Evolutionary conservation across 139 green algal genomes (phyloP).

Genomic region (Volvox reticuliferus): DNA sequence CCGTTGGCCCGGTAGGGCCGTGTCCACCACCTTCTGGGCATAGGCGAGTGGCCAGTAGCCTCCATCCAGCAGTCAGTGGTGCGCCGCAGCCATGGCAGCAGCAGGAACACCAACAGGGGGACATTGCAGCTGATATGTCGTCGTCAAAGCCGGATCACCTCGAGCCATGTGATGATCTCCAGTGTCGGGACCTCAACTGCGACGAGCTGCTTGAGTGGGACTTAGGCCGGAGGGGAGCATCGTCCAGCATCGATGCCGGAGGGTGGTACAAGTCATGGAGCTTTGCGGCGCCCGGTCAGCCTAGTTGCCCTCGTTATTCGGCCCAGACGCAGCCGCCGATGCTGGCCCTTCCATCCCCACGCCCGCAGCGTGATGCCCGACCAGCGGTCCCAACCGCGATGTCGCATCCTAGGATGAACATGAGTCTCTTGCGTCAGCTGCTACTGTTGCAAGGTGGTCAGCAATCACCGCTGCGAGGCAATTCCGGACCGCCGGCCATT

Average conservation of each 20-base stretch:
- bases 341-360: neutral
- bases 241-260: neutral
- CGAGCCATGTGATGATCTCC: too few relatives aligned
- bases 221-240: neutral
- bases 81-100: too few relatives aligned
- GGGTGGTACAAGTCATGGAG: too few relatives aligned
- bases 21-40: neutral
- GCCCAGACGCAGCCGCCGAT: neutral
- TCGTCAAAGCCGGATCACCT: too few relatives aligned
- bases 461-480: neutral
- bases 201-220: conserved; percentile 24
- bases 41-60: too few relatives aligned
- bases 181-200: neutral
- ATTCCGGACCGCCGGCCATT: too few relatives aligned
- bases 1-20: neutral
- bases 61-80: too few relatives aligned
- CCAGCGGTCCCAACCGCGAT: neutral
- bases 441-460: neutral
- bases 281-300: too few relatives aligned
- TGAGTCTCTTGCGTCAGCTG: neutral
- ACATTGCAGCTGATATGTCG: neutral
- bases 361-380: neutral
- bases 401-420: neutral
- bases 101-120: neutral
- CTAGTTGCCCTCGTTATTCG: neutral